These are phyloP conservation scores for Penicillium chermesinum DNA, from an alignment of 495 filamentous ascomycete species.

Conservation along the genomic window DNA sequence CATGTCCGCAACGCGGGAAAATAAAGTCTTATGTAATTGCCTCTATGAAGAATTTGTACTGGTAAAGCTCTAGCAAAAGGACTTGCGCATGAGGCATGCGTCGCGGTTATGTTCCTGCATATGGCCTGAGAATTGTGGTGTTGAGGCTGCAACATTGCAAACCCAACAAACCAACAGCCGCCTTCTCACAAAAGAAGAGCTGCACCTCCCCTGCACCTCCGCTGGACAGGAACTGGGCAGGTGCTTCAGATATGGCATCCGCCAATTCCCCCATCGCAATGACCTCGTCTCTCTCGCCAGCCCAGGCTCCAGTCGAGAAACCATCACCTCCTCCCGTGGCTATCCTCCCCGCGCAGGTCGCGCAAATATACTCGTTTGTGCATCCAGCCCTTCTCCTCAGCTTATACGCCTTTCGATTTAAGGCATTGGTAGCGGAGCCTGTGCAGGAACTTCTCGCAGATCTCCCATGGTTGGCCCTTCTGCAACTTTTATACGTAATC, in stretches of 20 bases:
- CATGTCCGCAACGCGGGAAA: not conserved
- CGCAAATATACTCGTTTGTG: slow-evolving; percentile 51
- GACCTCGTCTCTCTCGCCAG: slow-evolving; percentile 9
- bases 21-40: slow-evolving; percentile 7
- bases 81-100: too few species aligned
- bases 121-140: too few species aligned
- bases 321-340: slow-evolving; percentile 27
- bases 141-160: not conserved
- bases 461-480: slow-evolving; percentile 54
- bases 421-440: slow-evolving; percentile 64
- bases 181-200: too few species aligned
- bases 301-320: slow-evolving; percentile 26
- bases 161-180: not conserved
- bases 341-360: slow-evolving; percentile 44
- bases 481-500: slow-evolving; percentile 66
- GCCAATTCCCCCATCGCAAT: slow-evolving; percentile 8
- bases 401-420: slow-evolving; percentile 58
- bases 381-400: slow-evolving; percentile 63
- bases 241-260: slow-evolving; percentile 25
- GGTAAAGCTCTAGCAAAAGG: too few species aligned
- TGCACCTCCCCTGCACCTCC: not conserved
- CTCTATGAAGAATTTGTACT: not conserved
- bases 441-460: slow-evolving; percentile 55
- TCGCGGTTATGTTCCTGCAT: too few species aligned
- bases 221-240: too few species aligned